Evolutionary conservation across 495 filamentous ascomycete species (phyloP).

Genomic region (Jackrogersella minutella): DNA sequence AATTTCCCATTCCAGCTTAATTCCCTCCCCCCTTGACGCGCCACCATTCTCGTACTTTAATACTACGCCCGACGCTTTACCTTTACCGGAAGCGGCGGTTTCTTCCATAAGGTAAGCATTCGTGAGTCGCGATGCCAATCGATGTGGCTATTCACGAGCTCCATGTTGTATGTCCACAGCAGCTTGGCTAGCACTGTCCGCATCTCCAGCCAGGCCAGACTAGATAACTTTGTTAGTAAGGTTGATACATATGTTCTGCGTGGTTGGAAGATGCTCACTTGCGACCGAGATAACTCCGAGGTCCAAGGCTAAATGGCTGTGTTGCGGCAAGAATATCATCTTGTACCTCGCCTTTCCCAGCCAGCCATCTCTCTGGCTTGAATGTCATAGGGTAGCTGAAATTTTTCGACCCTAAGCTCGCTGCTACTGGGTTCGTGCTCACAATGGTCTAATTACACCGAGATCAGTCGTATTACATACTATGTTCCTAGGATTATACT

Average conservation of each 20-base stretch:
- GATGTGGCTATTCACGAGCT: constrained; percentile 34
- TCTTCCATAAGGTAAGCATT: constrained; percentile 39
- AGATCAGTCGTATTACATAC: too few relatives aligned
- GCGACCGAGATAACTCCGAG: constrained; percentile 43
- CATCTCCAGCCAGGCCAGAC: constrained; percentile 47
- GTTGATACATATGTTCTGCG: too few relatives aligned
- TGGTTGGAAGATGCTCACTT: too few relatives aligned
- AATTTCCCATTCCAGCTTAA: too few relatives aligned
- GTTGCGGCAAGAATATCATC: constrained; percentile 46
- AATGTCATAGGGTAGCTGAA: constrained; percentile 47
- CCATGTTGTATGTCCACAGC: constrained; percentile 44
- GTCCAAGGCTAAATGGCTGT: constrained; percentile 40
- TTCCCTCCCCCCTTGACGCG: too few relatives aligned
- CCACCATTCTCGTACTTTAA: too few relatives aligned
- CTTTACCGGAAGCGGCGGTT: too few relatives aligned
- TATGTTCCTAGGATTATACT: too few relatives aligned
- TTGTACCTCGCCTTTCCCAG: constrained; percentile 13
- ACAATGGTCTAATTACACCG: constrained; percentile 51
- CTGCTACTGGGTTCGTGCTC: constrained; percentile 46
- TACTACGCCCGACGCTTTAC: too few relatives aligned
- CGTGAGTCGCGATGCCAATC: constrained; percentile 40
- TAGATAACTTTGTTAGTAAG: too few relatives aligned
- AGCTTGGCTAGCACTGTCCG: constrained; percentile 43
- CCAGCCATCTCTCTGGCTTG: constrained; percentile 49
- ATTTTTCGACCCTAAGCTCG: constrained; percentile 41